Evolutionary conservation across 1,284 basidiomycete genomes (phyloP).

Genomic region (Ustilago shanxiensis): DNA sequence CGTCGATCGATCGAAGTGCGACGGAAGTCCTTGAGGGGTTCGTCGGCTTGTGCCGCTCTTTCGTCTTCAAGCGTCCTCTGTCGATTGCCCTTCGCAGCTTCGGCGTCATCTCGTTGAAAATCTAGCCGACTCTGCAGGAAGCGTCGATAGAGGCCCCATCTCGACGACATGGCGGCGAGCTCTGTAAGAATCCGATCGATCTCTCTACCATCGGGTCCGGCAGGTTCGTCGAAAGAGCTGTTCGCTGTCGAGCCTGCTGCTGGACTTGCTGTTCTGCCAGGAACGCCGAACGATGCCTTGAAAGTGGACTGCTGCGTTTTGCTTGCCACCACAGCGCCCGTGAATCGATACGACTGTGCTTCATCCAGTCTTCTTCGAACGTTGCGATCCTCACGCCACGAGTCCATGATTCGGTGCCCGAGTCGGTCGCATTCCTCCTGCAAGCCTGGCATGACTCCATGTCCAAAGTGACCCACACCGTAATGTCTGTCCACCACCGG

Average conservation of each 20-base stretch:
- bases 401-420: conserved; percentile 80
- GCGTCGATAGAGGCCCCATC: conserved; percentile 90
- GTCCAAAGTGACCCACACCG: conserved; percentile 71
- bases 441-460: conserved; percentile 78
- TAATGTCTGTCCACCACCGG: conserved; percentile 98
- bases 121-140: conserved; percentile 82
- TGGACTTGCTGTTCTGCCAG: conserved; percentile 66
- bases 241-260: conserved; percentile 71
- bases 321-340: conserved; percentile 47
- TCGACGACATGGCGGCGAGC: conserved; percentile 85
- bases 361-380: conserved; percentile 47
- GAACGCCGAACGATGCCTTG: conserved; percentile 70
- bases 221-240: conserved; percentile 74
- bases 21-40: conserved; percentile 49
- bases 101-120: conserved; percentile 70
- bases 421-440: conserved; percentile 88
- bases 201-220: conserved; percentile 83
- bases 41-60: conserved; percentile 35
- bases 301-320: conserved; percentile 68
- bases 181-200: conserved; percentile 90
- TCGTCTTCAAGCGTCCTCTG: conserved; percentile 26
- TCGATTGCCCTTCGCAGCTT: not conserved
- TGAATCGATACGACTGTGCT: conserved; percentile 42
- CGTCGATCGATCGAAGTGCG: conserved; percentile 48
- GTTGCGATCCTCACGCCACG: conserved; percentile 81